phyloP scores from a whole-genome alignment of 805 yeast species.

The Yamadazyma sp. region DNA sequence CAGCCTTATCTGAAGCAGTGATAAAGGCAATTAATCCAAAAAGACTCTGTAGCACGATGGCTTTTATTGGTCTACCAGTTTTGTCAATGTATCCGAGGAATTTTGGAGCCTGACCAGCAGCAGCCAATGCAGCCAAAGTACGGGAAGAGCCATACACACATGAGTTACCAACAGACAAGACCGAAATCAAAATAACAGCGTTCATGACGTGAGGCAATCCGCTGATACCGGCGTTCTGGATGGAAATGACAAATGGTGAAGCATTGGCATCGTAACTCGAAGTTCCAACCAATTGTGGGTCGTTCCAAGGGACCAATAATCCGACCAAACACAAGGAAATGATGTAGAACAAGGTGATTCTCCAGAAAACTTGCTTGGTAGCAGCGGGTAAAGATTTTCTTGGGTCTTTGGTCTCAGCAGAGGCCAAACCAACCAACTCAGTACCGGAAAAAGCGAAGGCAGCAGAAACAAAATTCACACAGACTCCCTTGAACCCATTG shows the following conservation, averaged over 20 bases:
- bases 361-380: constrained; percentile 44
- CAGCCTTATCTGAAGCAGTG: constrained; percentile 42
- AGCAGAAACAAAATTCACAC: constrained; percentile 40
- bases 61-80: constrained; percentile 50
- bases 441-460: constrained; percentile 44
- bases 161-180: constrained; percentile 43
- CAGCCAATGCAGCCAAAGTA: constrained; percentile 47
- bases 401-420: constrained; percentile 42
- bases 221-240: constrained; percentile 32
- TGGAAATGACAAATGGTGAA: constrained; percentile 77
- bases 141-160: constrained; percentile 42
- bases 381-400: constrained; percentile 39
- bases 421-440: constrained; percentile 40
- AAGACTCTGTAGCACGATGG: constrained; percentile 38
- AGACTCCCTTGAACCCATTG: constrained; percentile 44
- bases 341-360: constrained; percentile 42
- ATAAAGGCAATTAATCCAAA: constrained; percentile 46
- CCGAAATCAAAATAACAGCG: constrained; percentile 40
- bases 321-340: constrained; percentile 49
- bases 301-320: constrained; percentile 51
- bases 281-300: constrained; percentile 34
- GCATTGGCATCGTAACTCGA: constrained; percentile 58
- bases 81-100: constrained; percentile 47
- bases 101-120: constrained; percentile 46
- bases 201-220: constrained; percentile 42